These are phyloP conservation scores for Hortaea werneckii DNA, from an alignment of 2,329 filamentous ascomycete genomes.

Conservation along the genomic window DNA sequence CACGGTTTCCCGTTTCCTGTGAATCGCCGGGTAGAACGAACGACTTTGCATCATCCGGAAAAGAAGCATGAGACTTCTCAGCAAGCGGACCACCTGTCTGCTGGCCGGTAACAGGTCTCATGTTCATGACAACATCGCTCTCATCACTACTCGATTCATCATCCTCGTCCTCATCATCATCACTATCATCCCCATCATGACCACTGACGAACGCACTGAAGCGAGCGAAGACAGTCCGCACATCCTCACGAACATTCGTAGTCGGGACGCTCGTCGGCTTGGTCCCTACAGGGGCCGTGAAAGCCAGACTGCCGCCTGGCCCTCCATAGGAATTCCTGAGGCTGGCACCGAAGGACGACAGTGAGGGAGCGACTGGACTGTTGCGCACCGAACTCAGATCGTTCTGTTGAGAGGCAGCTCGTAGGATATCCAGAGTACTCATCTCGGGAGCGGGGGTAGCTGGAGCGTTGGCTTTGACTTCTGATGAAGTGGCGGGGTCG, in stretches of 20 bases:
- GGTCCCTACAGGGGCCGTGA: background rate
- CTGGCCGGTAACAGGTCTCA: background rate
- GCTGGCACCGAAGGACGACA: background rate
- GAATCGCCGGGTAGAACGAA: too few species aligned
- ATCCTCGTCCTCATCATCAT: slow-evolving; percentile 4
- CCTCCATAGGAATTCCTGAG: background rate
- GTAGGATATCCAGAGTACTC: too few species aligned
- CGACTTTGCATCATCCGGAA: too few species aligned
- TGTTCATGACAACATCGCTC: background rate
- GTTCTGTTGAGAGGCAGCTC: background rate
- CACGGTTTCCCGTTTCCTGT: too few species aligned
- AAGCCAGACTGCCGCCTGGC: background rate
- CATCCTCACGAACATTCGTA: background rate
- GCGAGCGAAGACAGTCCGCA: slow-evolving; percentile 6
- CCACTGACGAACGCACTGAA: slow-evolving; percentile 9
- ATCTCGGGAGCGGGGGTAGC: too few species aligned
- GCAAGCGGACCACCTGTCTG: too few species aligned
- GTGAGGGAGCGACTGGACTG: background rate
- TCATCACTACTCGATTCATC: slow-evolving; percentile 1
- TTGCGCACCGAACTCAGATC: too few species aligned
- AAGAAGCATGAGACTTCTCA: too few species aligned
- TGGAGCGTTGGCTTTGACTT: too few species aligned
- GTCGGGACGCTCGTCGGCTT: background rate
- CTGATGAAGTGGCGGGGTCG: too few species aligned
- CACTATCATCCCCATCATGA: slow-evolving; percentile 5